Evolutionary conservation across 805 yeast species (phyloP).

Genomic region (Torulaspora quercuum): DNA sequence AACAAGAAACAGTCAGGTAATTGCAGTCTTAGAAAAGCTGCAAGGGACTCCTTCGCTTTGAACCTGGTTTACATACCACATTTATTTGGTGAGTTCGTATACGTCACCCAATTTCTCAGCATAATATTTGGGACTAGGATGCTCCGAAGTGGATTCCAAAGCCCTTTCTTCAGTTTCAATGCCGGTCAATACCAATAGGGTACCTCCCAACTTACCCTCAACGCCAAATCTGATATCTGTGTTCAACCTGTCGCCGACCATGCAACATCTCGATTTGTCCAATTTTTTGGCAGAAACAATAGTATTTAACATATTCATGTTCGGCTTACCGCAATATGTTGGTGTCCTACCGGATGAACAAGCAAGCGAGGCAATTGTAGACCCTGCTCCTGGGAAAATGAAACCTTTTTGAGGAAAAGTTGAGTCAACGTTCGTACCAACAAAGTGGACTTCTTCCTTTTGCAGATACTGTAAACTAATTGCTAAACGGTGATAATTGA

Average conservation of each 20-base stretch:
- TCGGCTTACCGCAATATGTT: slow-evolving; percentile 90
- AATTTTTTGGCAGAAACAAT: slow-evolving; percentile 63
- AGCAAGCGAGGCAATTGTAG: slow-evolving; percentile 74
- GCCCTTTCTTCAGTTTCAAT: slow-evolving; percentile 75
- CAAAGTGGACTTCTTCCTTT: slow-evolving; percentile 58
- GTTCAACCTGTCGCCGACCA: slow-evolving; percentile 94
- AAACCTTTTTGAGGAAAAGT: slow-evolving; percentile 88
- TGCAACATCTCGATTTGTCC: slow-evolving; percentile 62
- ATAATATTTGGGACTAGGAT: slow-evolving; percentile 58
- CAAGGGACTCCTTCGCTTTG: background rate
- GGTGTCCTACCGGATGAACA: slow-evolving; percentile 79
- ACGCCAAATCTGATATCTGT: slow-evolving; percentile 93
- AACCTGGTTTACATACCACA: background rate
- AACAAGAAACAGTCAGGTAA: too few relatives aligned
- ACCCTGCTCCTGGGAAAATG: slow-evolving; percentile 92
- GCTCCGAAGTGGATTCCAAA: slow-evolving; percentile 33
- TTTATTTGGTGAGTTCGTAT: slow-evolving; percentile 40
- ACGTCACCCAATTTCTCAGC: slow-evolving; percentile 76
- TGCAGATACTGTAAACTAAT: slow-evolving; percentile 75
- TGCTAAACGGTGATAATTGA: slow-evolving; percentile 81
- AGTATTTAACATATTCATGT: slow-evolving; percentile 83
- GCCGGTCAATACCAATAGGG: slow-evolving; percentile 86
- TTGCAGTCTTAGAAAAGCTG: too few relatives aligned
- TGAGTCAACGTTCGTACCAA: slow-evolving; percentile 93
- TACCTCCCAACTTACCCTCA: slow-evolving; percentile 75